These are phyloP conservation scores for Plasmodium blacklocki DNA, from an alignment of 169 alveolate genomes.

Conservation along the genomic window DNA sequence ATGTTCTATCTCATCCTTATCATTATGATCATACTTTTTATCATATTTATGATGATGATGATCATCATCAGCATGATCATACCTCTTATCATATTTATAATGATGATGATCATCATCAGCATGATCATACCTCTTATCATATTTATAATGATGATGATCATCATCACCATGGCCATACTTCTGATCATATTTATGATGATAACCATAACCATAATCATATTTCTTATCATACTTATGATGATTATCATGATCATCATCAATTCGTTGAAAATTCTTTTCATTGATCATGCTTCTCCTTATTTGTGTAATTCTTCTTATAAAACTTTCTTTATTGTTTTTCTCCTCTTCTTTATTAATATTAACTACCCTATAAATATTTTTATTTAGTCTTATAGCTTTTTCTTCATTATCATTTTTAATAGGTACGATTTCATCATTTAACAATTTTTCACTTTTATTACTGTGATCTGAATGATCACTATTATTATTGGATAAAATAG, in stretches of 20 bases:
- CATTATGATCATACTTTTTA: no score
- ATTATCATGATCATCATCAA: not conserved
- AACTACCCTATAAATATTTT: slow-evolving; percentile 47
- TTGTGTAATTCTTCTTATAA: slow-evolving; percentile 45
- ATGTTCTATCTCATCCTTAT: no score
- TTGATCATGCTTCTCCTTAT: slow-evolving; percentile 45
- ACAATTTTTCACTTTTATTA: not conserved
- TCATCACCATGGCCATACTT: no score
- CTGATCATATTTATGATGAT: not conserved
- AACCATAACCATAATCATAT: not conserved
- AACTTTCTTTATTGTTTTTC: slow-evolving; percentile 19
- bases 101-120: no score
- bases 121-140: no score
- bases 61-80: no score
- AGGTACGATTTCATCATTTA: not conserved
- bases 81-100: no score
- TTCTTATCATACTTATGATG: no score
- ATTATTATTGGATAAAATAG: not conserved
- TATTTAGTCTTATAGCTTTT: slow-evolving; percentile 44
- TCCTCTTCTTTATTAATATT: slow-evolving; percentile 17
- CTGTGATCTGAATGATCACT: not conserved
- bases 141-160: no score
- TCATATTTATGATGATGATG: no score
- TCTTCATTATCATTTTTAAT: slow-evolving; percentile 8
- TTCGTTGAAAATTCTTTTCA: slow-evolving; percentile 10